phyloP scores from a whole-genome alignment of 2,329 filamentous ascomycete genomes.

The Hortaea sp. region DNA sequence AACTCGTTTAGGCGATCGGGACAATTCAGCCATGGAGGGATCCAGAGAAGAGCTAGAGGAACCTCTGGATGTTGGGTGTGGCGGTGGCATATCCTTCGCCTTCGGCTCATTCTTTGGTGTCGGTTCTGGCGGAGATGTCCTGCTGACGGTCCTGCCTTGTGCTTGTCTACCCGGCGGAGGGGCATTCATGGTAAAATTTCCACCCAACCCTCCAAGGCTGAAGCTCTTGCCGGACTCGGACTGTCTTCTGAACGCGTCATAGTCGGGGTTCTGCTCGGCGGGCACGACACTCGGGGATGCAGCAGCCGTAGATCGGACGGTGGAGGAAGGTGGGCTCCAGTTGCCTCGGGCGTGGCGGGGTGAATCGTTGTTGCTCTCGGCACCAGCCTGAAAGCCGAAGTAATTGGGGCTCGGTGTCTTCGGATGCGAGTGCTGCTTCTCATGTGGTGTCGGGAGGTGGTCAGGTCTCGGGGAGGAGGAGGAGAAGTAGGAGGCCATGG shows the following conservation, averaged over 20 bases:
- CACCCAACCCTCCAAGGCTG: conserved; percentile 30
- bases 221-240: conserved; percentile 48
- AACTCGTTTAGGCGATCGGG: conserved; percentile 38
- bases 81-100: conserved; percentile 33
- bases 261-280: conserved; percentile 69
- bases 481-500: background rate
- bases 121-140: conserved; percentile 13
- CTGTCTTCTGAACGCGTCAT: conserved; percentile 66
- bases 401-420: conserved; percentile 64
- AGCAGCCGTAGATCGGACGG: conserved; percentile 59
- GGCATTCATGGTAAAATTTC: conserved; percentile 29
- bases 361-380: conserved; percentile 40
- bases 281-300: conserved; percentile 60
- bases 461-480: background rate
- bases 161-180: conserved; percentile 15
- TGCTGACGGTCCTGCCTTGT: conserved; percentile 4
- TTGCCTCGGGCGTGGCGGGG: conserved; percentile 53
- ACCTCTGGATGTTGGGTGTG: conserved; percentile 4
- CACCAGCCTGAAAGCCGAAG: conserved; percentile 61
- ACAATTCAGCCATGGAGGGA: conserved; percentile 17
- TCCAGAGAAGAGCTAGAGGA: conserved; percentile 11
- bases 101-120: conserved; percentile 25
- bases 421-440: background rate
- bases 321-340: conserved; percentile 64
- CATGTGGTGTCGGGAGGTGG: background rate